phyloP scores from a whole-genome alignment of 768 basidiomycete species.

The Mycena vitilis region DNA sequence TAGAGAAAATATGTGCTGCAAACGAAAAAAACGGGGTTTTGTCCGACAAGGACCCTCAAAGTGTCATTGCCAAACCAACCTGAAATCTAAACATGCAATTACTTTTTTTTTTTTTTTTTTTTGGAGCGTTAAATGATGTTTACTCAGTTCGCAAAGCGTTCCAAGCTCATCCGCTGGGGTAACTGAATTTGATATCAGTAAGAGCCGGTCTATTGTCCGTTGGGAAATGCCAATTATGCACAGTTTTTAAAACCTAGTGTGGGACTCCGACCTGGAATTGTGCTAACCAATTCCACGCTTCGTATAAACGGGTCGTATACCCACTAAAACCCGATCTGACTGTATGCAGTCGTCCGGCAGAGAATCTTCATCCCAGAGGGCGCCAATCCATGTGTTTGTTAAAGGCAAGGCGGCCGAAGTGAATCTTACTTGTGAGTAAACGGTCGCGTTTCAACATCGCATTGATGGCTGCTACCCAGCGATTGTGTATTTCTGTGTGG shows the following conservation, averaged over 20 bases:
- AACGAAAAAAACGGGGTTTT: no score
- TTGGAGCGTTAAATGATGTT: slow-evolving; percentile 1
- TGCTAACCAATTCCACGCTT: slow-evolving; percentile 13
- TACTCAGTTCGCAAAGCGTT: neutral
- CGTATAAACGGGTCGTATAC: neutral
- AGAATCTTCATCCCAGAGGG: slow-evolving; percentile 5
- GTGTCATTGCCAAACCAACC: no score
- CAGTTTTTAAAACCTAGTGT: slow-evolving; percentile 4
- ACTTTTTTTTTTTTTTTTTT: slow-evolving; percentile 1
- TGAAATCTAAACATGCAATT: no score
- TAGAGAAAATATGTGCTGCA: no score
- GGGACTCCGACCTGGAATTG: slow-evolving; percentile 16
- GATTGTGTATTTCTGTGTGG: neutral
- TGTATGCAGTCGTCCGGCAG: slow-evolving; percentile 10
- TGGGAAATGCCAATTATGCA: neutral
- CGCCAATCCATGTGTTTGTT: slow-evolving; percentile 4
- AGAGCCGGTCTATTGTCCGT: neutral
- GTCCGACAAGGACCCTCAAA: no score
- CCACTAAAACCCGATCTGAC: slow-evolving; percentile 16
- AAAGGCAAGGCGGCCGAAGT: slow-evolving; percentile 1
- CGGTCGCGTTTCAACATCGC: slow-evolving; percentile 1
- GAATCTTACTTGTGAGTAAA: neutral
- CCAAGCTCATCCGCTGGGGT: slow-evolving; percentile 7
- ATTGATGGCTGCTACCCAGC: neutral
- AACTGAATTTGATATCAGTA: slow-evolving; percentile 6